Base-by-base conservation (phyloP, 2,329 filamentous ascomycete species). In the Bipolaris cookei region DNA sequence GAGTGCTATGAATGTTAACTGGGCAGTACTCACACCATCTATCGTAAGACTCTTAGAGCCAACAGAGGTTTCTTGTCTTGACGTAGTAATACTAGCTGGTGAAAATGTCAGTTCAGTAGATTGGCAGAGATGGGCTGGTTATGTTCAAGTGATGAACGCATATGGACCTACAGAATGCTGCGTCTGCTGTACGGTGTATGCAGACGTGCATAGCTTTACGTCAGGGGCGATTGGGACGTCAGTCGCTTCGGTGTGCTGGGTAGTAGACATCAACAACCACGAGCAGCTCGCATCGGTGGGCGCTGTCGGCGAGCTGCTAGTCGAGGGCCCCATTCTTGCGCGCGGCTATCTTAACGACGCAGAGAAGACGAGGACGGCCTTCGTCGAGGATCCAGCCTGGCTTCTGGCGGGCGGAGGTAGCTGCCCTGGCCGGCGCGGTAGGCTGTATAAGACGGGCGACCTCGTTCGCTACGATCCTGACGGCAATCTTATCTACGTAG, bases 281-380 rank as follows among this genome's bases (percentile, higher is more conserved):
- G 34, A 70, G 13, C 35, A 32, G 8, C 60, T 72, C 1, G 32
- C 20, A 0, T 50, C 61, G 1, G 13, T 42, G 32, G 61, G 69
- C 47, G 65, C 21, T 30, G 49, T 56, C 10, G 67, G 66, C 6
- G 85, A 88, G 64, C 75, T 88, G 1, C 77, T 86, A 2, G 80
- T 88, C n/a, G 83, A 86, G 58, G 83, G 84, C 0, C 81, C 81
- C 0, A 82, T 67, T 18, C 61, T 78, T 2, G 72, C 70, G 1
- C 64, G 66, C n/a, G 63, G 62, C 10, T 70, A 70, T 34, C 50
- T 70, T 5, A 60, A 63, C 20, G 41, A 68, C 18, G 2, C 3
- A 4, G 7, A 14, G 2, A 53, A 53, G 44, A 53, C 46, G 7
- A 46, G 62, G 6, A 25, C 30, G 10, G 16, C 39, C 11, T 42